Percentiles rank a stretch among this genome's conserved stretches.
These are phyloP conservation scores for Sonneratia caseolaris DNA, from an alignment of 345 rosid species.

Conservation along the genomic window DNA sequence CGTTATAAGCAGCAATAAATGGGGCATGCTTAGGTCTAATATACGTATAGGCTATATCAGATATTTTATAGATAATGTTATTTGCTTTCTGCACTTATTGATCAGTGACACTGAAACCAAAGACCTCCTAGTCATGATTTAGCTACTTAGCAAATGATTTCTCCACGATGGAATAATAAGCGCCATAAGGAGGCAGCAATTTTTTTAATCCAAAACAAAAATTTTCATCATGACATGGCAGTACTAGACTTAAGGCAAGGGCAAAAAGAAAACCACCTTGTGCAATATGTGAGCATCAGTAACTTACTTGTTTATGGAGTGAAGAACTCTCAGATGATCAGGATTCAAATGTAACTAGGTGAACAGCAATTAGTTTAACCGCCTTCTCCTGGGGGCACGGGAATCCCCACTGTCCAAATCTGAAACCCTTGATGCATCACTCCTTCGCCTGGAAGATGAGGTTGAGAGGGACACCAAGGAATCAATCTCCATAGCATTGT, in stretches of 20 bases:
- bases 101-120: background rate
- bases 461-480: constrained; percentile 76
- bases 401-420: constrained; percentile 80
- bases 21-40: background rate
- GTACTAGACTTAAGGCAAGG: background rate
- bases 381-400: constrained; percentile 73
- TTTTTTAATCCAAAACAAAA: background rate
- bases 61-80: background rate
- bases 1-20: background rate
- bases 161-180: background rate
- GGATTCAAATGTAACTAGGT: background rate
- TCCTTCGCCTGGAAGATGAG: constrained; percentile 71
- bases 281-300: background rate
- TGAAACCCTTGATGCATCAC: constrained; percentile 57
- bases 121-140: background rate
- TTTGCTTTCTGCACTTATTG: background rate
- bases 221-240: background rate
- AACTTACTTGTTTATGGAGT: constrained; percentile 4
- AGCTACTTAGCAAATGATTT: background rate
- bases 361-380: constrained; percentile 30
- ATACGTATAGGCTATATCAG: background rate
- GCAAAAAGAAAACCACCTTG: background rate
- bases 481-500: constrained; percentile 78
- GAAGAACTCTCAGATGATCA: background rate
- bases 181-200: background rate